phyloP scores from a whole-genome alignment of 2,329 filamentous ascomycete genomes.

The Gaeumannomyces tritici region DNA sequence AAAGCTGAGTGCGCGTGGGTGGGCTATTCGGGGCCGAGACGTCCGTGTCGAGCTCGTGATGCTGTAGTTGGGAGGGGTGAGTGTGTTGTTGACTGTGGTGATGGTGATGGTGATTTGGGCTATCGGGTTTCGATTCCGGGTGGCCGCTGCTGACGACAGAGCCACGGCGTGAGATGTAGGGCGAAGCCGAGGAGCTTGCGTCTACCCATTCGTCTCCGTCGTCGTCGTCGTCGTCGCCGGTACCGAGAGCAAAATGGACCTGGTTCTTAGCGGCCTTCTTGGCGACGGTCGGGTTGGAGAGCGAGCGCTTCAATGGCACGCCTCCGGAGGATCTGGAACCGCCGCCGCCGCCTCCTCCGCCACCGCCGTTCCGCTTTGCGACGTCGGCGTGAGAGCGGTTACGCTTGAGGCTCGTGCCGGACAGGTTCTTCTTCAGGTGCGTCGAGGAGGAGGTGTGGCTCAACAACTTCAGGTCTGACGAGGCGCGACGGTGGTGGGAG shows the following conservation, averaged over 20 bases:
- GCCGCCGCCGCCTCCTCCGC: constrained; percentile 23
- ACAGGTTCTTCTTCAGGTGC: constrained; percentile 43
- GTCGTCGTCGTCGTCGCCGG: constrained; percentile 21
- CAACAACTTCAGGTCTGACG: constrained; percentile 35
- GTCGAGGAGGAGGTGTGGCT: constrained; percentile 28
- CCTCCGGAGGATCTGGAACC: background rate
- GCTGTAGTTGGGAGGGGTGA: background rate
- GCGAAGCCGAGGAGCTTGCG: constrained; percentile 53
- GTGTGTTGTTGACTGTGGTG: background rate
- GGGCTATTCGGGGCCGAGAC: background rate
- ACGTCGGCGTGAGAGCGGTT: constrained; percentile 52
- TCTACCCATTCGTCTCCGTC: constrained; percentile 57
- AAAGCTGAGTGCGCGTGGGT: background rate
- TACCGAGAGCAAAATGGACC: constrained; percentile 56
- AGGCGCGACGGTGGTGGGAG: constrained; percentile 34
- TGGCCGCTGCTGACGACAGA: constrained; percentile 41
- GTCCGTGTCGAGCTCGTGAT: background rate
- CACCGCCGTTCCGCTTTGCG: constrained; percentile 35
- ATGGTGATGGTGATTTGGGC: background rate
- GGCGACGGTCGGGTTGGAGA: constrained; percentile 39
- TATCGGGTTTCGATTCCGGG: background rate
- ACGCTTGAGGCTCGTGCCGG: constrained; percentile 46
- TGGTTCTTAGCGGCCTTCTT: constrained; percentile 32
- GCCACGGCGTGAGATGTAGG: constrained; percentile 40
- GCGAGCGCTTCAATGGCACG: constrained; percentile 36